Conservation (phyloP, 768 basidiomycete genomes). For the Tubosaeta sp. region DNA sequence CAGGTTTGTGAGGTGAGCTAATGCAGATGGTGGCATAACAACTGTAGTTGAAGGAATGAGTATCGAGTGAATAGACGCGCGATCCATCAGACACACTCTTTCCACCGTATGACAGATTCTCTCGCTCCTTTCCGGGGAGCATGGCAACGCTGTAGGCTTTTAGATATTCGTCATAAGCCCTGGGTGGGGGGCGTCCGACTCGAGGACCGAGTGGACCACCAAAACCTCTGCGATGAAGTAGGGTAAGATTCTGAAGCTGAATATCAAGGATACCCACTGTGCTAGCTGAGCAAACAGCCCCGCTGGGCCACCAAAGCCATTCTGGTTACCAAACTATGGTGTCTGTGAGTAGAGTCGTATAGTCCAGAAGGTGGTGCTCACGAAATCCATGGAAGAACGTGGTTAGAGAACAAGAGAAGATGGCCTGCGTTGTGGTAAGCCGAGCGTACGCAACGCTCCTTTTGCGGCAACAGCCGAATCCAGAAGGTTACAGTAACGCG, state of each 20-base stretch:
- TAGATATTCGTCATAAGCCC: conserved; percentile 86
- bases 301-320: conserved; percentile 44
- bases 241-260: conserved; percentile 14
- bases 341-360: neutral
- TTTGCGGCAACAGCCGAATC: conserved; percentile 29
- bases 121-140: conserved; percentile 79
- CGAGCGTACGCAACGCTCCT: conserved; percentile 27
- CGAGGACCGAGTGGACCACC: conserved; percentile 46
- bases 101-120: conserved; percentile 94
- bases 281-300: conserved; percentile 65
- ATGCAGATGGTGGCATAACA: conserved; percentile 94
- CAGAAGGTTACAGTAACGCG: conserved; percentile 17
- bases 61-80: conserved; percentile 5
- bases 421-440: neutral
- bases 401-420: conserved; percentile 19
- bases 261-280: conserved; percentile 38
- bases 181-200: conserved; percentile 50
- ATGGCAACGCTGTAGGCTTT: conserved; percentile 96
- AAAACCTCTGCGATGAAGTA: conserved; percentile 42
- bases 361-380: conserved; percentile 15
- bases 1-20: conserved; percentile 81
- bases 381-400: conserved; percentile 36
- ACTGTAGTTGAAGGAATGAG: conserved; percentile 44
- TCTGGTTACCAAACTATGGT: conserved; percentile 34
- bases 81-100: conserved; percentile 68